Evolutionary conservation across 1,284 basidiomycete genomes (phyloP), one percentile per base, ranked within the genome.

Genomic region (Rhodotorula sp.): DNA sequence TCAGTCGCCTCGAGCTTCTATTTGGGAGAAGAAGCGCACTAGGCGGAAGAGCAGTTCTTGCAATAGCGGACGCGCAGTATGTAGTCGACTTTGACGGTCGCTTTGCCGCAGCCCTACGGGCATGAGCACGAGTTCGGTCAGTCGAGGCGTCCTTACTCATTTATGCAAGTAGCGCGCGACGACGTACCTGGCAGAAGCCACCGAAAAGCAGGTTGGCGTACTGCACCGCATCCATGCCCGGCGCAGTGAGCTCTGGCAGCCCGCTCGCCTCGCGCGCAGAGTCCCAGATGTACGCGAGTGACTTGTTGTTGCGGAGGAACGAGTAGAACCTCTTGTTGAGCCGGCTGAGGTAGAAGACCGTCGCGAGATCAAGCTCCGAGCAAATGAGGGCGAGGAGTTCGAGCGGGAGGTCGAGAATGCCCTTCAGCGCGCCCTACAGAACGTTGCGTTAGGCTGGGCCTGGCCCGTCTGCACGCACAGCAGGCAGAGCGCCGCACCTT

Each of bases 21-120:
- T 3, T 1, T 10, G 39, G 5, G 27, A 2, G 15, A 3, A 29
- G 22, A 17, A n/a, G 4, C 37, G n/a, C n/a, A 32, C n/a, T n/a
- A 27, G 2, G 46, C 44, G 10, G 22, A 4, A 0, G 54, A 41
- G 54, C 63, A 64, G 9, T 22, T 9, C 34, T 56, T 39, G 57
- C 64, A 66, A 19, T 25, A 15, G 37, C 56, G 29, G 19, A 41
- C 15, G 37, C 56, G 48, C 25, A 58, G 44, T n/a, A 51, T 25
- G 56, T 53, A 66, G 50, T 66, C 64, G 22, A 51, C 57, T 25
- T 59, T 66, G n/a, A 29, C 19, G n/a, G 64, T 59, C 36, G 57
- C 21, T 29, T 41, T 59, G 22, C 37, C 64, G 48, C 56, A 59
- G 46, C 56, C 56, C 64, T 65, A 21, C 15, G 5, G 1, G 44